Evolutionary conservation across 768 basidiomycete species (phyloP).

Genomic region (Clitopilus hobsonii): DNA sequence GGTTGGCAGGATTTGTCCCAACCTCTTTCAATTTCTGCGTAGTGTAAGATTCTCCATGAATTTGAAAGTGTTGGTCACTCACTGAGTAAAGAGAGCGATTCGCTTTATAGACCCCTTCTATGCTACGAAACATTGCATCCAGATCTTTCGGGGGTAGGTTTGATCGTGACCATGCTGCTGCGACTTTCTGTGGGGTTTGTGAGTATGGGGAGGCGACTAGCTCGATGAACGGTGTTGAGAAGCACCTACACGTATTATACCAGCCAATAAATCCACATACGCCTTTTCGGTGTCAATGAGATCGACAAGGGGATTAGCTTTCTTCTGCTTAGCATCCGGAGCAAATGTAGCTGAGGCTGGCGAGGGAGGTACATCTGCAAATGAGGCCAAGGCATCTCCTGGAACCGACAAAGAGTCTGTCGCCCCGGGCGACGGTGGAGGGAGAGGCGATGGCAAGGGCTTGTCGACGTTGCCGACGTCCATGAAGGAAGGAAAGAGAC

Average conservation of each 20-base stretch:
- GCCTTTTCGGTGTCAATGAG: constrained; percentile 90
- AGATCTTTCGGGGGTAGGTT: constrained; percentile 92
- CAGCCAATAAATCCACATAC: constrained; percentile 88
- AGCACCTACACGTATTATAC: constrained; percentile 78
- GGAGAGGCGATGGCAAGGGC: constrained; percentile 3
- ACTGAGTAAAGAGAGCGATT: constrained; percentile 80
- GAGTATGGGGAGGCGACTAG: constrained; percentile 5
- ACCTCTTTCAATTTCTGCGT: constrained; percentile 89
- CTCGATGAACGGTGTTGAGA: constrained; percentile 6
- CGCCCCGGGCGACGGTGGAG: constrained; percentile 5
- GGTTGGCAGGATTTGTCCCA: constrained; percentile 86
- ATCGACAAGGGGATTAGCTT: constrained; percentile 81
- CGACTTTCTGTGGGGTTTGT: constrained; percentile 72
- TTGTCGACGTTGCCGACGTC: constrained; percentile 4
- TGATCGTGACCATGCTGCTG: constrained; percentile 93
- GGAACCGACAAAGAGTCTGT: background rate
- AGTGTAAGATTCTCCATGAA: constrained; percentile 9
- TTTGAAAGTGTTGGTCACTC: constrained; percentile 9
- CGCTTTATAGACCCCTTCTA: constrained; percentile 90
- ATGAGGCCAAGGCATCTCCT: constrained; percentile 1
- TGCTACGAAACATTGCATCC: constrained; percentile 90
- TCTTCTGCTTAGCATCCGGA: constrained; percentile 48
- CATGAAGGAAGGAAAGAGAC: constrained; percentile 3
- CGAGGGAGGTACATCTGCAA: constrained; percentile 5
- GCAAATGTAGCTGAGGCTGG: constrained; percentile 16